Evolutionary conservation across 2,329 filamentous ascomycete genomes (phyloP), one percentile per base, ranked within the genome.

Genomic region (Atkinsonella hypoxylon): DNA sequence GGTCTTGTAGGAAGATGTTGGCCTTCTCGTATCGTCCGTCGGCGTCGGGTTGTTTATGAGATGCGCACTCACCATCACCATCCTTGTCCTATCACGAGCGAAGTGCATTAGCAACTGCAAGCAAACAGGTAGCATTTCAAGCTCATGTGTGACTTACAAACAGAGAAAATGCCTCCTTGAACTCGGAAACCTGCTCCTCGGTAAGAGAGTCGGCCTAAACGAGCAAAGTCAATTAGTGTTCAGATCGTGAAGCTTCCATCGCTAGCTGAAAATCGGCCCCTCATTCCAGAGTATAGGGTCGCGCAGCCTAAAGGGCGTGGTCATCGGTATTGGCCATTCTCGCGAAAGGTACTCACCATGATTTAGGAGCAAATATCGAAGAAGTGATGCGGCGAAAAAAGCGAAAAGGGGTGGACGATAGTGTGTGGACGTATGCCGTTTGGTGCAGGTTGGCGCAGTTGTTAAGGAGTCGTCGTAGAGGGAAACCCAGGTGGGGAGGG

Each of bases 131-230:
- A 17, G 31, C 8, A 5, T 1, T 43, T 18, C 1, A 10, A 11
- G 11, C 10, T 40, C 22, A 17, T 11, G 5, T 30, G 42, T 44
- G 22, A 73, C 93, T 85, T 85, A 98, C 93, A 74, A 98, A 98
- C 60, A 98, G 88, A 70, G 93, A 98, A 77, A 98, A 98, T 51
- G 93, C 93, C 78, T 98, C 93, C 87, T 97, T 98, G 81, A 97
- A 98, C 78, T 98, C 93, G 70, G 93, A 97, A 70, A 98, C 93
- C 82, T 98, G 93, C 78, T 98, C 93, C 81, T 98, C 93, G 64
- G 93, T 97, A 67, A 98, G 85, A 72, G 91, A 91, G 71, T 98
- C 93, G 71, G 91, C 91, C 91, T 97, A 70, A 51, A 39, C 45
- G 48, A 46, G 34, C 12, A 45, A n/a, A 32, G 18, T 55, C 48